Conservation (phyloP, 805 yeast species). For the Candida boleticola region DNA sequence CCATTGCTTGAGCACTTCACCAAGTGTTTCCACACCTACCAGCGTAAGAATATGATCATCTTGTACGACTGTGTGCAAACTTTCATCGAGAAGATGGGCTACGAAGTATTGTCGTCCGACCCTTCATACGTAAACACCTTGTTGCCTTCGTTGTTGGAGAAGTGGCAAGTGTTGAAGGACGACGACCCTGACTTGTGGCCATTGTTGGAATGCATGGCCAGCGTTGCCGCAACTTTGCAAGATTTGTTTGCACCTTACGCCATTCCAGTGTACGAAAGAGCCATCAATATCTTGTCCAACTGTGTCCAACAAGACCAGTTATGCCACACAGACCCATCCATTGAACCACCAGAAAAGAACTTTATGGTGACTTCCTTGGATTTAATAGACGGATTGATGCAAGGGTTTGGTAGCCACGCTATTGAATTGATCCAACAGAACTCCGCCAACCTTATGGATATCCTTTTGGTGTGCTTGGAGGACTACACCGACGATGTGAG, state of each 20-base stretch:
- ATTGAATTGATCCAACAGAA: slow-evolving; percentile 50
- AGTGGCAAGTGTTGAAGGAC: slow-evolving; percentile 77
- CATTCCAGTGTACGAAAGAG: slow-evolving; percentile 77
- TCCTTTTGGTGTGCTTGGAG: slow-evolving; percentile 67
- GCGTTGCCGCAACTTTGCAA: slow-evolving; percentile 85
- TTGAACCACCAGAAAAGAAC: slow-evolving; percentile 83
- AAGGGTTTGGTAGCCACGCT: slow-evolving; percentile 72
- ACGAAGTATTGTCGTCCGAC: slow-evolving; percentile 50
- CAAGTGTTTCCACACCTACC: slow-evolving; percentile 72
- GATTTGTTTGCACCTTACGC: slow-evolving; percentile 88
- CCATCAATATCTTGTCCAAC: slow-evolving; percentile 62
- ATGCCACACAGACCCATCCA: slow-evolving; percentile 61
- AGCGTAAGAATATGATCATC: slow-evolving; percentile 75
- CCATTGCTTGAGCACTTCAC: slow-evolving; percentile 70
- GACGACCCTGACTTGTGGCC: slow-evolving; percentile 89
- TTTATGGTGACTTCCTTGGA: slow-evolving; percentile 87
- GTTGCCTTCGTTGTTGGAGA: slow-evolving; percentile 76
- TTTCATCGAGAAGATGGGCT: slow-evolving; percentile 73
- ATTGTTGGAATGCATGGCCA: slow-evolving; percentile 85
- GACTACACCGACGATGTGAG: slow-evolving; percentile 85
- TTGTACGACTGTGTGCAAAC: slow-evolving; percentile 91
- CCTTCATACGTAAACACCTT: slow-evolving; percentile 58
- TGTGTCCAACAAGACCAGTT: slow-evolving; percentile 67
- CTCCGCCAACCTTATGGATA: slow-evolving; percentile 47
- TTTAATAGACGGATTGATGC: slow-evolving; percentile 87